Conservation (phyloP, 2,329 filamentous ascomycete species). For the Aspergillus cejpii region DNA sequence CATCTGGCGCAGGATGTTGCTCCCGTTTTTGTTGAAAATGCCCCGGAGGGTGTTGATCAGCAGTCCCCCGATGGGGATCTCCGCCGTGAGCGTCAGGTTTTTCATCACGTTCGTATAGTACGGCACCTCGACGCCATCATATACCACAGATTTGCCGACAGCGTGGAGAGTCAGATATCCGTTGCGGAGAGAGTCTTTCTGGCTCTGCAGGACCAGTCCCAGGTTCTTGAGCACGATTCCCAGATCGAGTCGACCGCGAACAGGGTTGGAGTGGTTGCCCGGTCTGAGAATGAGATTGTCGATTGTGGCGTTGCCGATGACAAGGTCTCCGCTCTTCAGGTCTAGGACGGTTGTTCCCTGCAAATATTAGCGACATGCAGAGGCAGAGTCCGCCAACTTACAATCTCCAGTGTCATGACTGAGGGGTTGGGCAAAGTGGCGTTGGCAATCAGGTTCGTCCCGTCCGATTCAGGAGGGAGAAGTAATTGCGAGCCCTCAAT, state of each 20-base stretch:
- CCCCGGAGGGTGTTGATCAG: constrained; percentile 28
- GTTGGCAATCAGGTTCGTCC: constrained; percentile 49
- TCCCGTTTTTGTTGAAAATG: constrained; percentile 14
- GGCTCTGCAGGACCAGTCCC: constrained; percentile 19
- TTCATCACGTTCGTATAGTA: constrained; percentile 34
- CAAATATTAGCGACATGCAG: background rate
- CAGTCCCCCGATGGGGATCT: constrained; percentile 23
- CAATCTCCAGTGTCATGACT: constrained; percentile 48
- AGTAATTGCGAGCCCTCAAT: constrained; percentile 45
- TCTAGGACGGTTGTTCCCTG: constrained; percentile 49
- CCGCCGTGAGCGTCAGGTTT: constrained; percentile 25
- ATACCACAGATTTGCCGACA: constrained; percentile 23
- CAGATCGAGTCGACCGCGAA: constrained; percentile 47
- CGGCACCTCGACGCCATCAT: constrained; percentile 27
- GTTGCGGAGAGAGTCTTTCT: constrained; percentile 20
- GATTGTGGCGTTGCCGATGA: constrained; percentile 48
- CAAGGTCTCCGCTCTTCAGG: constrained; percentile 43
- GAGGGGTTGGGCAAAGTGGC: constrained; percentile 54
- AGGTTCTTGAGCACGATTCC: constrained; percentile 28
- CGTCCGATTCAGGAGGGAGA: constrained; percentile 37
- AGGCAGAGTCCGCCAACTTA: constrained; percentile 8
- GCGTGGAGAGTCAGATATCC: constrained; percentile 27
- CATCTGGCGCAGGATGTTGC: constrained; percentile 8
- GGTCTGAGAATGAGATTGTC: constrained; percentile 48
- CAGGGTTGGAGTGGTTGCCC: constrained; percentile 46